A percentile compares a stretch with the other conserved stretches of the same genome.
phyloP scores from a whole-genome alignment of 2,329 filamentous ascomycete genomes.

The Epichloe sp. region DNA sequence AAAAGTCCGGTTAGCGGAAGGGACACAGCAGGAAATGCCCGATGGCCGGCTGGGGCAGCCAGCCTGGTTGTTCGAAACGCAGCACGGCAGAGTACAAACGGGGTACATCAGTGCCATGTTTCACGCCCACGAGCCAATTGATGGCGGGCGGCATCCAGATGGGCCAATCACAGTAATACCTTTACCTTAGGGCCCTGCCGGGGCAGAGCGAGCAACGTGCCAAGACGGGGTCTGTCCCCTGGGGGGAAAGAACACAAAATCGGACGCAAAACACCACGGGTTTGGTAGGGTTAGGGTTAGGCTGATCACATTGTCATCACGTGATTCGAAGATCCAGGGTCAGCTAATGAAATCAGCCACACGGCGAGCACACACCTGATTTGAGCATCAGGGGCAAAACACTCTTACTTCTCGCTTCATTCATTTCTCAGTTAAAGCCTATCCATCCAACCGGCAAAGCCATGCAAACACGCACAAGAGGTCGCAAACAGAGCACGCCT shows the following conservation, averaged over 20 bases:
- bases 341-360: not conserved
- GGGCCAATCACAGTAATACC: not conserved
- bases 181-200: no score
- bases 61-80: no score
- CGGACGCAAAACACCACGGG: no score
- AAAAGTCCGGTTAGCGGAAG: not conserved
- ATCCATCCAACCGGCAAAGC: not conserved
- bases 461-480: not conserved
- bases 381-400: not conserved
- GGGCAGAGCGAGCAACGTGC: not conserved
- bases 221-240: not conserved
- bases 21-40: not conserved
- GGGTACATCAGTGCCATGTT: no score
- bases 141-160: not conserved
- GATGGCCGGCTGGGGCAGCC: not conserved
- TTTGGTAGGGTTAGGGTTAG: constrained; percentile 1
- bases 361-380: not conserved
- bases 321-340: not conserved
- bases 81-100: no score
- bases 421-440: not conserved
- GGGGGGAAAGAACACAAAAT: not conserved
- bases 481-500: not conserved
- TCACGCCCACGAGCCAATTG: no score
- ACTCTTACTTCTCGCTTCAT: not conserved
- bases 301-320: not conserved